A percentile compares a stretch with the other conserved stretches of the same genome.
Conservation (phyloP, 2,329 filamentous ascomycete genomes). For the Tricladium varicosporioides region DNA sequence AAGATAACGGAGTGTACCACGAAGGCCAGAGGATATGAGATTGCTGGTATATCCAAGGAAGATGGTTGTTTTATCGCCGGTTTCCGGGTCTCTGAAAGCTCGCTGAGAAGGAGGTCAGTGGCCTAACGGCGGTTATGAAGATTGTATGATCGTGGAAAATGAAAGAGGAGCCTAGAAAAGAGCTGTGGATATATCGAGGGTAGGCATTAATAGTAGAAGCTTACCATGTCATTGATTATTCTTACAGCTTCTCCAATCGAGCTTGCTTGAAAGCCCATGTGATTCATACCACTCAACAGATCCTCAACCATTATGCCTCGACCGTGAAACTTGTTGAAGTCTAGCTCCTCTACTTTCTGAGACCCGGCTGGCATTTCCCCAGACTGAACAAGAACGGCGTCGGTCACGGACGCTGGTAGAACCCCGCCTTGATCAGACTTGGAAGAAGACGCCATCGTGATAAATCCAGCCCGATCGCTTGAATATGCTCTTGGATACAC, state of each 20-base stretch:
- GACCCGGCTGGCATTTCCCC: conserved; percentile 75
- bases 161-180: conserved; percentile 19
- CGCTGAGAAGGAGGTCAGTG: conserved; percentile 48
- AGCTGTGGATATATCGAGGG: neutral
- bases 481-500: too few relatives aligned
- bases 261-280: conserved; percentile 83
- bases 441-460: neutral
- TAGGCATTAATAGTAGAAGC: neutral
- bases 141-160: neutral
- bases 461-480: neutral
- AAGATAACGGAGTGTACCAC: conserved; percentile 87
- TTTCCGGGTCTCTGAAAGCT: conserved; percentile 77
- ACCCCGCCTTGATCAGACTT: conserved; percentile 17
- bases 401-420: conserved; percentile 63
- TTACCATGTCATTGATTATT: conserved; percentile 95
- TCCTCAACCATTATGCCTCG: conserved; percentile 81
- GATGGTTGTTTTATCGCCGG: conserved; percentile 79
- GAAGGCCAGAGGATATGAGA: conserved; percentile 90
- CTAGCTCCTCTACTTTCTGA: conserved; percentile 83
- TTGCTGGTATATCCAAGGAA: conserved; percentile 98
- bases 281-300: conserved; percentile 74
- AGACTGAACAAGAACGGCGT: conserved; percentile 83
- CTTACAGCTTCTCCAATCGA: conserved; percentile 82
- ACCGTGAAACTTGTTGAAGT: conserved; percentile 80
- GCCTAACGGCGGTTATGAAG: too few relatives aligned